Evolutionary conservation across 306 rosid species (phyloP).

Genomic region (Cucurbita pepo): DNA sequence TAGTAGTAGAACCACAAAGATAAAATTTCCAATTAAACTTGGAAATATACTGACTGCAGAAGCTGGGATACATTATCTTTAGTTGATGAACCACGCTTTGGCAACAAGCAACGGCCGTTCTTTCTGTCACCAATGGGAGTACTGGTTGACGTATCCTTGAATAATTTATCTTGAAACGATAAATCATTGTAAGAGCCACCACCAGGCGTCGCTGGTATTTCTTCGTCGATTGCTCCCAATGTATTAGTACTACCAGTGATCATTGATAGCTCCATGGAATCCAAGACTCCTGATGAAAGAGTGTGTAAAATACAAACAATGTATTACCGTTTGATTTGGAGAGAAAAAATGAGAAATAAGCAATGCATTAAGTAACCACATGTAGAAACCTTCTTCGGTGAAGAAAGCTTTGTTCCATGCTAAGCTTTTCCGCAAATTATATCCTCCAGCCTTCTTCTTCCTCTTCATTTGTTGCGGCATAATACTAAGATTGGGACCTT

Average conservation of each 20-base stretch:
- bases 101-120: conserved; percentile 17
- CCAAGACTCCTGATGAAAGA: conserved; percentile 49
- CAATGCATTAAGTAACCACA: background rate
- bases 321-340: background rate
- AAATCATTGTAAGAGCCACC: conserved; percentile 10
- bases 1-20: background rate
- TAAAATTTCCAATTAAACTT: background rate
- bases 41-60: conserved; percentile 28
- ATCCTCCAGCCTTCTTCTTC: conserved; percentile 65
- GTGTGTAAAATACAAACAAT: background rate
- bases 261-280: conserved; percentile 64
- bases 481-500: conserved; percentile 36
- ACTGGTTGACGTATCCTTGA: conserved; percentile 22
- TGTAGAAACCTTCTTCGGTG: conserved; percentile 51
- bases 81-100: conserved; percentile 21
- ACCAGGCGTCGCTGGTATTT: conserved; percentile 12
- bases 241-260: conserved; percentile 34
- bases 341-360: background rate
- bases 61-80: conserved; percentile 19
- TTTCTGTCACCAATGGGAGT: conserved; percentile 8
- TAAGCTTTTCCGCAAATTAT: conserved; percentile 78
- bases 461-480: conserved; percentile 66
- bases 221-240: conserved; percentile 43
- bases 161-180: conserved; percentile 30
- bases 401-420: conserved; percentile 94